phyloP scores from a whole-genome alignment of 306 rosid genomes.

The Biancaea sappan region DNA sequence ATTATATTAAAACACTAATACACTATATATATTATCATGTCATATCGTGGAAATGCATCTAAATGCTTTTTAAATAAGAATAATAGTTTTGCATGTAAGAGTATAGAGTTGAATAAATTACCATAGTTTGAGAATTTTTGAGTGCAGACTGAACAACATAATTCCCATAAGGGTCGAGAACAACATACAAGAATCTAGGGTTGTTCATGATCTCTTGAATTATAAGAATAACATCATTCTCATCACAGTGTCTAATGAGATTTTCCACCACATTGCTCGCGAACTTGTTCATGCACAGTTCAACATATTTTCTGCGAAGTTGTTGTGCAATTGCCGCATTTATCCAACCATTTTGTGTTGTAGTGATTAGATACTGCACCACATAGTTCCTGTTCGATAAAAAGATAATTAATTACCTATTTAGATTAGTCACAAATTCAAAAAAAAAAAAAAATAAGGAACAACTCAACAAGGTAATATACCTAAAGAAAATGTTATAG shows the following conservation, averaged over 20 bases:
- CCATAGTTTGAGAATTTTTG: slow-evolving; percentile 32
- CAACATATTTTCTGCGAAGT: slow-evolving; percentile 23
- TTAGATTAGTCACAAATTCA: not conserved
- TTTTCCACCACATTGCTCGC: slow-evolving; percentile 57
- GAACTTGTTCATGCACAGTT: slow-evolving; percentile 42
- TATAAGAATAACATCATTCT: not conserved
- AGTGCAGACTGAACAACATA: slow-evolving; percentile 53
- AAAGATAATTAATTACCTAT: not conserved
- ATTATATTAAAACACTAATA: too few species aligned
- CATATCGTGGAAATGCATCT: too few species aligned
- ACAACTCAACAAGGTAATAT: too few species aligned
- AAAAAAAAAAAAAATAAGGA: too few species aligned
- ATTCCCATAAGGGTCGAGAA: slow-evolving; percentile 47
- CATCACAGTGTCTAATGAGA: slow-evolving; percentile 6
- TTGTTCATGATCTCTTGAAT: slow-evolving; percentile 32
- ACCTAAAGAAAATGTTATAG: too few species aligned
- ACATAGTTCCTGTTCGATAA: slow-evolving; percentile 48
- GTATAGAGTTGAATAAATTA: slow-evolving; percentile 17
- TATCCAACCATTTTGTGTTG: not conserved
- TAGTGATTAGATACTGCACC: slow-evolving; percentile 41
- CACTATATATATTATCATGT: too few species aligned
- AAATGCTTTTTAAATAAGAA: too few species aligned
- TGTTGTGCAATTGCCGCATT: not conserved
- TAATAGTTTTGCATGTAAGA: too few species aligned
- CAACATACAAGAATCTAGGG: slow-evolving; percentile 26